A percentile compares a stretch with the other conserved stretches of the same genome.
Conservation (phyloP, 176 grass and related monocot species). For the Triticum urartu region DNA sequence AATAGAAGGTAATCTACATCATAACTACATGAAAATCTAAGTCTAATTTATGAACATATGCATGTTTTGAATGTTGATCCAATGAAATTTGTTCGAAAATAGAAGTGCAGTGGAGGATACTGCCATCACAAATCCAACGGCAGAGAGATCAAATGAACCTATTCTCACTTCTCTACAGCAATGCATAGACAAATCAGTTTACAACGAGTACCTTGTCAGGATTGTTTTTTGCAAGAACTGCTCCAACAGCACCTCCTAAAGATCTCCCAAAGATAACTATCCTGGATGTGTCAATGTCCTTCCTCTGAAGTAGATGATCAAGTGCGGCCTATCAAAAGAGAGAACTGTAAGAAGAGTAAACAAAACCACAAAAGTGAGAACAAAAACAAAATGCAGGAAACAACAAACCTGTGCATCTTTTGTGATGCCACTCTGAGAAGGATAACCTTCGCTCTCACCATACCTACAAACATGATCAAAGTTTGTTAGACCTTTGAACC, state of each 20-base stretch:
- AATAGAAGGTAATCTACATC: slow-evolving; percentile 6
- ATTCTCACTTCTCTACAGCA: slow-evolving; percentile 19
- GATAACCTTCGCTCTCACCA: slow-evolving; percentile 92
- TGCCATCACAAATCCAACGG: background rate
- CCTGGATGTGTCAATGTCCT: slow-evolving; percentile 88
- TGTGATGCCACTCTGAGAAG: slow-evolving; percentile 95
- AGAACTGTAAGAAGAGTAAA: slow-evolving; percentile 23
- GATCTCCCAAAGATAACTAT: slow-evolving; percentile 97
- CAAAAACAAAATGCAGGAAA: slow-evolving; percentile 33
- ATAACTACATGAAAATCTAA: background rate
- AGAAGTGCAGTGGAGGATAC: slow-evolving; percentile 6
- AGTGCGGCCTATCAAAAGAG: slow-evolving; percentile 74
- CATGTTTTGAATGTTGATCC: background rate
- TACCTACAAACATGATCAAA: slow-evolving; percentile 62
- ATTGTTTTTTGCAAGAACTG: slow-evolving; percentile 91
- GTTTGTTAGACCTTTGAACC: background rate
- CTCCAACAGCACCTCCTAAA: slow-evolving; percentile 97
- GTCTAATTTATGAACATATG: slow-evolving; percentile 6
- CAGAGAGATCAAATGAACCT: slow-evolving; percentile 7
- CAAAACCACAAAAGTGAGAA: slow-evolving; percentile 25
- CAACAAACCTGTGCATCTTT: slow-evolving; percentile 87
- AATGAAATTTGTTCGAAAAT: background rate
- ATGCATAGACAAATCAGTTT: slow-evolving; percentile 10
- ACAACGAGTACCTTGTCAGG: slow-evolving; percentile 74
- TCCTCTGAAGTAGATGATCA: slow-evolving; percentile 93